These are phyloP conservation scores for Cocos nucifera DNA, from an alignment of 176 grass and related monocot species.

Conservation along the genomic window DNA sequence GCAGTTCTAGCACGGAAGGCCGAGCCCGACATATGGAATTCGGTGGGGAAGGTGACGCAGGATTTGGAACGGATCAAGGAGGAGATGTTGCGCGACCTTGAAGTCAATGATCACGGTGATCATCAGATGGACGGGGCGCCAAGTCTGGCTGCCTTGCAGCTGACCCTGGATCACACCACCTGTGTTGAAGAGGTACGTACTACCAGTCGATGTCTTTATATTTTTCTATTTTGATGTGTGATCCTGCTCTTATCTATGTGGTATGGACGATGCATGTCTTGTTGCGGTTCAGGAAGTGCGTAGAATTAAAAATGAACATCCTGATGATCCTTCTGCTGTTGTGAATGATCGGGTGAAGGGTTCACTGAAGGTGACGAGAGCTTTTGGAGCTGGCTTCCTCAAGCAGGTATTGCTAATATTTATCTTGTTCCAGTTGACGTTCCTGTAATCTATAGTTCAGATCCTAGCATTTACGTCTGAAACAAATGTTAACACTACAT, in stretches of 20 bases:
- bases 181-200: too few relatives aligned
- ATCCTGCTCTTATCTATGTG: too few relatives aligned
- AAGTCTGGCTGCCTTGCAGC: too few relatives aligned
- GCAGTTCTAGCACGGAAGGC: constrained; percentile 59
- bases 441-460: not conserved
- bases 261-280: too few relatives aligned
- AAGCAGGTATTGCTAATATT: constrained; percentile 51
- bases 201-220: too few relatives aligned
- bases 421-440: not conserved
- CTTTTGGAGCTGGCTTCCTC: constrained; percentile 86
- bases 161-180: too few relatives aligned
- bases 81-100: too few relatives aligned
- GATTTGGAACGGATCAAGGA: too few relatives aligned
- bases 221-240: too few relatives aligned
- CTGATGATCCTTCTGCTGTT: constrained; percentile 60
- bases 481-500: too few relatives aligned
- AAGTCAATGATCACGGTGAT: too few relatives aligned
- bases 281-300: constrained; percentile 49
- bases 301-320: constrained; percentile 83
- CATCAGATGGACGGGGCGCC: too few relatives aligned
- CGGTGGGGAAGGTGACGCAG: not conserved
- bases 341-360: constrained; percentile 86
- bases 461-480: not conserved
- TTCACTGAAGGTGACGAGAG: constrained; percentile 91
- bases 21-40: constrained; percentile 2